Base-by-base conservation (phyloP, 2,329 filamentous ascomycete species). In the Exophiala sp. region DNA sequence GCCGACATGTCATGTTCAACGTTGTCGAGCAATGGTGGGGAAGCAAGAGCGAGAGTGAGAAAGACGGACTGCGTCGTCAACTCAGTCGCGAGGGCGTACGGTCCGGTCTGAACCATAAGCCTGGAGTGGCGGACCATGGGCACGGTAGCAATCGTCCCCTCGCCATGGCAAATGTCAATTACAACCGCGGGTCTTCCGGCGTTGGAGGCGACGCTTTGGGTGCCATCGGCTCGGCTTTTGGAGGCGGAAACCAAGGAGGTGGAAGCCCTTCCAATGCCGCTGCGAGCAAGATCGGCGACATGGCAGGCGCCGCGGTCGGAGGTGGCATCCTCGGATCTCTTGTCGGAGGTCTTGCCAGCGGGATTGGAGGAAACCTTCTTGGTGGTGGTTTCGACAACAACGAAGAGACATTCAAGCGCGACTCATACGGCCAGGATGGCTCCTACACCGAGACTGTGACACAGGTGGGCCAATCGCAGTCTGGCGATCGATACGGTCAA, bases 11-110 rank as follows among this genome's bases (percentile, higher is more conserved):
- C 59, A 91, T 95, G 82, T 95, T 90, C 70, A 67, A 73, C n/a
- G 82, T 83, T 14, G 83, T 96, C 3, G 74, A 86, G 67, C 73
- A 85, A 58, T 96, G 90, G 90, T 96, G 90, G 90, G 66, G 72
- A 34, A 72, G 78, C 47, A 81, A 88, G 70, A 72, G 72, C 43
- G 77, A 83, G 4, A 65, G 70, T 23, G 80, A 81, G 50, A 79
- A 81, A 59, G 73, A 86, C 11, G 79, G 81, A 27, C 81, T 93
- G 56, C 83, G 88, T 48, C 69, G 76, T 44, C 85, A 89, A 69
- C 77, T 96, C 39, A 87, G 83, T 60, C 82, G 88, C 14, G 75
- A 85, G 0, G 90, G 91, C 51, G 88, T 96, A 43, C 66, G 82
- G 65, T 74, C 80, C 40, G 86, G 86, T 13, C 76, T 83, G 53